Conservation (phyloP, 2,329 filamentous ascomycete species). For the Blumeriella jaapii region DNA sequence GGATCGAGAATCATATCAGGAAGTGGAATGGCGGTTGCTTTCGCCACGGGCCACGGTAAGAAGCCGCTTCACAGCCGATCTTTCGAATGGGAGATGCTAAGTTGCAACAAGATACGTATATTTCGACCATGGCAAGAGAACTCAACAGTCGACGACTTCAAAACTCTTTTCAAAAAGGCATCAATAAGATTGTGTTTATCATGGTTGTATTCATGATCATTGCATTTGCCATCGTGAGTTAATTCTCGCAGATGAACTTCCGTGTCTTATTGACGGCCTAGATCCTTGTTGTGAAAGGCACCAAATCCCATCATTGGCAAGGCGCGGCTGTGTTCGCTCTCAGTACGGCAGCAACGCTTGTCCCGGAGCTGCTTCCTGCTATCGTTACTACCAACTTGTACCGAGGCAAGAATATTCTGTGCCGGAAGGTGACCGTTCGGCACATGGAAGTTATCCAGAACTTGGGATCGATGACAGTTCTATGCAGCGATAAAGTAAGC, state of each 20-base stretch:
- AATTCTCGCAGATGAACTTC: too few species aligned
- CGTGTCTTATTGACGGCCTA: not conserved
- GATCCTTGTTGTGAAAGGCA: constrained; percentile 5
- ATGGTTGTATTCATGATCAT: constrained; percentile 6
- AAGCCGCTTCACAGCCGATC: too few species aligned
- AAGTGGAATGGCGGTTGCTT: constrained; percentile 5
- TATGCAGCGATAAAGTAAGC: constrained; percentile 9
- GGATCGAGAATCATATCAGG: constrained; percentile 6
- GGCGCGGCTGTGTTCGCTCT: constrained; percentile 3
- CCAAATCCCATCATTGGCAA: constrained; percentile 1
- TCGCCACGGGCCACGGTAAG: constrained; percentile 7
- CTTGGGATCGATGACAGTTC: constrained; percentile 5
- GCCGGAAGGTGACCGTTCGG: constrained; percentile 5
- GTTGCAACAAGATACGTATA: constrained; percentile 3
- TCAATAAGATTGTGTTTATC: constrained; percentile 3
- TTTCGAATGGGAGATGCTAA: not conserved
- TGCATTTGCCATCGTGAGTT: not conserved
- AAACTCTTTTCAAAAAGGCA: constrained; percentile 3
- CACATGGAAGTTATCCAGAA: constrained; percentile 6
- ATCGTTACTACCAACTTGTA: constrained; percentile 7
- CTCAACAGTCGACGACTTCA: constrained; percentile 6
- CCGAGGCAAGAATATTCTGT: constrained; percentile 2
- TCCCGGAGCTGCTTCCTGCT: constrained; percentile 9
- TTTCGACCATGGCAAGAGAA: constrained; percentile 8
- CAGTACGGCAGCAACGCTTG: constrained; percentile 4